Percentiles rank a stretch among this genome's conserved stretches.
Evolutionary conservation across 148 eudicot genomes (phyloP).

Genomic region (Rhododendron mucronatum): DNA sequence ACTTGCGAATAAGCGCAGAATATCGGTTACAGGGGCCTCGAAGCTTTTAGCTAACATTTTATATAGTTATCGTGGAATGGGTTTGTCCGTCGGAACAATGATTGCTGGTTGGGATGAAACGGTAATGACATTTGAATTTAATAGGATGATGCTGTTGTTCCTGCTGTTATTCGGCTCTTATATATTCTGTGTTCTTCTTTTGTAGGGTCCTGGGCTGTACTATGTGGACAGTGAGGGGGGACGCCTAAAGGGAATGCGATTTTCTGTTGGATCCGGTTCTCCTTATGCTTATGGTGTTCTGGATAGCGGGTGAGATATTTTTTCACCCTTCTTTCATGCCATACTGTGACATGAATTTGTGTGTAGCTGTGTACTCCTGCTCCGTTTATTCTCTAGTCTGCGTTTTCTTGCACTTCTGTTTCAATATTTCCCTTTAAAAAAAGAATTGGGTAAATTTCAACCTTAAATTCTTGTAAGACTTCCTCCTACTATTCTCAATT

Average conservation of each 20-base stretch:
- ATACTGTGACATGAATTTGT: no score
- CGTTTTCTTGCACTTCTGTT: no score
- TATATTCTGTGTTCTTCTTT: not conserved
- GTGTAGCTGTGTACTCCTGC: no score
- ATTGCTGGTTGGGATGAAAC: constrained; percentile 99
- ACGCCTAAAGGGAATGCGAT: constrained; percentile 81
- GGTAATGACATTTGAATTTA: constrained; percentile 30
- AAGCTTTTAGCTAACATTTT: constrained; percentile 89
- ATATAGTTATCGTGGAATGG: constrained; percentile 92
- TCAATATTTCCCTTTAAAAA: no score
- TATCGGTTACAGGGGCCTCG: constrained; percentile 95
- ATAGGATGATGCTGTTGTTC: not conserved
- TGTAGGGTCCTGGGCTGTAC: constrained; percentile 91
- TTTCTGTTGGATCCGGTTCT: constrained; percentile 99
- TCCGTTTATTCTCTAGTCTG: not conserved
- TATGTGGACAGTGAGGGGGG: constrained; percentile 99
- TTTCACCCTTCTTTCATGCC: not conserved
- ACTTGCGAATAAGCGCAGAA: constrained; percentile 92
- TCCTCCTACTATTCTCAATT: no score
- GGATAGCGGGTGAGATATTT: constrained; percentile 67
- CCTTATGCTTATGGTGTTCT: constrained; percentile 99
- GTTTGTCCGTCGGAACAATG: constrained; percentile 98
- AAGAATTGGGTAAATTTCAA: no score
- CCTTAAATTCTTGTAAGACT: no score
- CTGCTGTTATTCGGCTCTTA: no score